Evolutionary conservation across 2,329 filamentous ascomycete species (phyloP), one percentile per base, ranked within the genome.

Genomic region (Monosporascus sp.): DNA sequence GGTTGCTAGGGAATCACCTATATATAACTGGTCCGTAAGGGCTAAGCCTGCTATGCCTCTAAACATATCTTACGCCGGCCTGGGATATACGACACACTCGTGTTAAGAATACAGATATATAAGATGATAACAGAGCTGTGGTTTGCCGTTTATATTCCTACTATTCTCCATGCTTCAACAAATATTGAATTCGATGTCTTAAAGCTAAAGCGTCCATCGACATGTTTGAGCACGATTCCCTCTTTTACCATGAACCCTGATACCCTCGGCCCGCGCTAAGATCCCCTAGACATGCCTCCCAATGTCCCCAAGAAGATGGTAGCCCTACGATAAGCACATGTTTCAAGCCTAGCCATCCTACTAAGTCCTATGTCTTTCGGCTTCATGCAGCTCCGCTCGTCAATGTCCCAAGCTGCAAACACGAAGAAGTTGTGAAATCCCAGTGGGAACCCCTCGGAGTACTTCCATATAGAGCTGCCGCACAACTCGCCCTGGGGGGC

Each of bases 401-500:
- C 63, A 7, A 72, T 62, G 50, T 73, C 67, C 52, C 62, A 65
- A 11, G 71, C 55, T 6, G 63, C 53, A 44, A 65, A 74, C 17
- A 73, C 60, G 49, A 67, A 69, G 50, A 72, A 70, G 7, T 63
- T 63, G 54, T 66, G 62, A 8, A 50, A 17, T 8, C 55, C 60
- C 1, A 31, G 50, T 5, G 51, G 50, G 41, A 68, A 64, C 7
- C 53, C 45, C 53, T 68, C 60, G n/a, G 61, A 64, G 53, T 70
- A 70, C 6, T 59, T 50, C 11, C 63, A 55, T 48, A 69, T 56
- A 22, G 50, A 49, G 27, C 53, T 50, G 5, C 67, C 69, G n/a
- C 67, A 65, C 0, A 70, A 56, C 58, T 70, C 69, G 8, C 67
- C 68, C 36, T 70, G 67, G 8, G 70, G 49, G 8, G 64, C 67